Base-by-base conservation (phyloP, 1,284 basidiomycete species). In the Apiotrichum mycotoxinovorans region DNA sequence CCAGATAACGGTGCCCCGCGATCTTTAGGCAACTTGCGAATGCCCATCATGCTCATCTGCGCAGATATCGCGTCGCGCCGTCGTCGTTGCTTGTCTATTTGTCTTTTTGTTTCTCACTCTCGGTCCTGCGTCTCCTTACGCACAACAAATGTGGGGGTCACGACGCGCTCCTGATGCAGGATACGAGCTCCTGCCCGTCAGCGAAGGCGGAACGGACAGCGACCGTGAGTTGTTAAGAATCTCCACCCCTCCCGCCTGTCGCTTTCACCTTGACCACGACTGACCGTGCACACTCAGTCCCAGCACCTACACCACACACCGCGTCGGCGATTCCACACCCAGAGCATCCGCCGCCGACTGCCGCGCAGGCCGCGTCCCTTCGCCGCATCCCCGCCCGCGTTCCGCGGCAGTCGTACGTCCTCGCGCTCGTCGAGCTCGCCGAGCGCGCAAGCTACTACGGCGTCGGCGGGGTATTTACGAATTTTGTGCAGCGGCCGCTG, bases 381-480 rank as follows among this genome's bases (percentile, higher is more conserved):
- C 58, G 60, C 10, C 62, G 59, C 33, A 38, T 63, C 15, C 61
- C 66, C 17, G 64, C 45, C 10, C 8, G 38, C 2, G 50, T 67
- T 17, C 64, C 66, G 5, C 52, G 49, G 42, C 52, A 57, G 10
- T 54, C 62, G 11, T 64, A 66, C 57, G 41, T 56, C 4, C 63
- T 67, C 8, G 66, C 66, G 15, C 35, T 66, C 2, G 64, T 67
- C 22, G 66, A 61, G 49, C 51, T 66, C 25, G 70, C 68, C n/a
- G 68, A 72, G 44, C 52, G 68, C 40, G 68, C 68, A 5, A 66
- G 64, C 8, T 69, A 67, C 48, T 69, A 67, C 51, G 64, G 61
- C 30, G 64, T 63, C 17, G 62, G 63, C 17, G 57, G 60, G 23
- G 46, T 65, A 2, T 59, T 64, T 35, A 43, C 59, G 9, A 69